Conservation (phyloP, 352 stramenopile species). For the Pseudoperonospora humuli region DNA sequence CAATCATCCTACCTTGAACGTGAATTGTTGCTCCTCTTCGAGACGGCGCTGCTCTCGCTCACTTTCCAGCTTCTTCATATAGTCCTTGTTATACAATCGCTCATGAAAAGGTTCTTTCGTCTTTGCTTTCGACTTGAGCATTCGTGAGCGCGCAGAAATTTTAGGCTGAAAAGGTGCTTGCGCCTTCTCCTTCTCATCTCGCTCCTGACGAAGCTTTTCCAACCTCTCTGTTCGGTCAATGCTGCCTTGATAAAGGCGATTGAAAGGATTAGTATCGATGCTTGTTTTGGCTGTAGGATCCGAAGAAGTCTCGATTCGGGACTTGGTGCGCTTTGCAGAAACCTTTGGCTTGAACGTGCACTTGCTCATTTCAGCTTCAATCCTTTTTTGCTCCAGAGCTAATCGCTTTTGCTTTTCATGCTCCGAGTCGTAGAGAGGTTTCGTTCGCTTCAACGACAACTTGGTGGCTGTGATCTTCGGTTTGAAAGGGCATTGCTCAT, state of each 20-base stretch:
- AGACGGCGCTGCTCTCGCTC: constrained; percentile 68
- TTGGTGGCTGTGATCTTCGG: constrained; percentile 65
- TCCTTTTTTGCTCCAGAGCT: constrained; percentile 62
- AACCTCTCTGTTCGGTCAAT: constrained; percentile 52
- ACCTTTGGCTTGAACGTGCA: constrained; percentile 71
- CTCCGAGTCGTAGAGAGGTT: constrained; percentile 65
- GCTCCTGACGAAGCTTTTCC: constrained; percentile 57
- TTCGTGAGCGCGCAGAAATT: constrained; percentile 22
- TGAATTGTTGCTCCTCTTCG: constrained; percentile 58
- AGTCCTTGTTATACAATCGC: constrained; percentile 70
- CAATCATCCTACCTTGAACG: constrained; percentile 55
- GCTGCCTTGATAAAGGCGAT: constrained; percentile 62
- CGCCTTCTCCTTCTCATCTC: constrained; percentile 50
- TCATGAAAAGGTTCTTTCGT: constrained; percentile 65
- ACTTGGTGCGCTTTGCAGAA: constrained; percentile 33
- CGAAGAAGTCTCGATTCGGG: constrained; percentile 16
- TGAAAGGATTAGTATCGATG: constrained; percentile 34
- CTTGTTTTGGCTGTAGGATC: constrained; percentile 2
- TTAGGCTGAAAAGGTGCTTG: constrained; percentile 62
- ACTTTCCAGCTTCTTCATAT: constrained; percentile 52
- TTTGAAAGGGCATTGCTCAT: constrained; percentile 70
- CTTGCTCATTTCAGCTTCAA: constrained; percentile 49
- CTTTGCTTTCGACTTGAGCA: constrained; percentile 16
- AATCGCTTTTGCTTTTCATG: constrained; percentile 62
- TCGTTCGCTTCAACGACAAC: constrained; percentile 34